Conservation (phyloP, 495 filamentous ascomycete species). For the Lasiosphaeria hispida region DNA sequence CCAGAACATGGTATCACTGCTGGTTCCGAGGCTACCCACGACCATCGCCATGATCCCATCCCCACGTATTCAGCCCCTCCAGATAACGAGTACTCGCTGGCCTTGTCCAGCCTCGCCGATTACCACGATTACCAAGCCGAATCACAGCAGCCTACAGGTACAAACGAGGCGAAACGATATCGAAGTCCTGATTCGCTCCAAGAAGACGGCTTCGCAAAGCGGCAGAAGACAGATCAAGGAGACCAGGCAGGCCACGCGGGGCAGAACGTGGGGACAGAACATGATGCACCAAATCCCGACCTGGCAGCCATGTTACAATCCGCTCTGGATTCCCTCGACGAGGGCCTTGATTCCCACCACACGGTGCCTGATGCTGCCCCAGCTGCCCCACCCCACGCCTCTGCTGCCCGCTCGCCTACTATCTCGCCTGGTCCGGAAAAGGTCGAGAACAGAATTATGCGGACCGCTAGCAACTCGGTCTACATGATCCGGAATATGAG, state of each 20-base stretch:
- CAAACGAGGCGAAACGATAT: constrained; percentile 28
- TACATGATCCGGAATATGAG: constrained; percentile 37
- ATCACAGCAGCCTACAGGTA: too few relatives aligned
- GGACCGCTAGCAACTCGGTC: constrained; percentile 28
- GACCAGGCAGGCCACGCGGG: neutral
- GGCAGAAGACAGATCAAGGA: constrained; percentile 31
- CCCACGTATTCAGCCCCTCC: too few relatives aligned
- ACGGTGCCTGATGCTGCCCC: neutral
- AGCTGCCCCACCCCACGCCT: neutral
- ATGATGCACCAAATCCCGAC: constrained; percentile 15
- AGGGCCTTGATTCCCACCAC: neutral
- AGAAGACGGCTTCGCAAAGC: constrained; percentile 32
- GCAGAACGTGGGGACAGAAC: constrained; percentile 6
- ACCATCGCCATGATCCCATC: too few relatives aligned
- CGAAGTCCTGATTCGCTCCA: constrained; percentile 29
- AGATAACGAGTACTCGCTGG: too few relatives aligned
- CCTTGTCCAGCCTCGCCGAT: too few relatives aligned
- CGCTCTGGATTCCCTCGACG: constrained; percentile 16
- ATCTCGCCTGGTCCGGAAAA: constrained; percentile 20
- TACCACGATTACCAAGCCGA: too few relatives aligned
- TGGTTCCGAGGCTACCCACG: too few relatives aligned
- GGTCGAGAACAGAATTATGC: constrained; percentile 29
- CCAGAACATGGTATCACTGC: too few relatives aligned
- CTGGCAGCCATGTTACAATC: constrained; percentile 27
- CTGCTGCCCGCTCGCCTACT: constrained; percentile 8